These are phyloP conservation scores for Asparagopsis taxiformis DNA, from an alignment of 31 red algal genomes.

Conservation along the genomic window DNA sequence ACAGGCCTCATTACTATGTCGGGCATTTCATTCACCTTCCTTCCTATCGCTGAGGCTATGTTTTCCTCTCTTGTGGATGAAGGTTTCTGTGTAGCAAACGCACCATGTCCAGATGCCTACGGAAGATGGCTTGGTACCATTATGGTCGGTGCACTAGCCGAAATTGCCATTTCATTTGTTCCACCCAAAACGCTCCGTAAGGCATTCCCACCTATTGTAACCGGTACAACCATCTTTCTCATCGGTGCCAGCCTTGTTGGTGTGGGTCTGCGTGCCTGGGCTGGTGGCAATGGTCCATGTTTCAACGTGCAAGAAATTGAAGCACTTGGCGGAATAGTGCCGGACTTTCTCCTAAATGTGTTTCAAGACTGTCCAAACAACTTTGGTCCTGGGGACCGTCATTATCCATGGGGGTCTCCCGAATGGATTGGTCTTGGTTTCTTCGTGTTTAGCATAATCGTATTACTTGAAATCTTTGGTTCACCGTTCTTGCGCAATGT, in stretches of 20 bases:
- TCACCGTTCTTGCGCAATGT: conserved; percentile 71
- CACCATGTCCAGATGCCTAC: conserved; percentile 71
- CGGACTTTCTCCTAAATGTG: background rate
- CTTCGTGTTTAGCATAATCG: conserved; percentile 48
- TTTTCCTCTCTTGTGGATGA: conserved; percentile 12
- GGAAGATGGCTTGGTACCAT: conserved; percentile 68
- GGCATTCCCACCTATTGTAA: conserved; percentile 70
- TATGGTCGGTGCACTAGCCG: conserved; percentile 58
- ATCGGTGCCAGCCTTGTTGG: conserved; percentile 49
- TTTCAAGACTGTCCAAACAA: conserved; percentile 31
- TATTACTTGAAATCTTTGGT: conserved; percentile 73
- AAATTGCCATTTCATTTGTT: conserved; percentile 63
- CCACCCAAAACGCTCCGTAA: conserved; percentile 20
- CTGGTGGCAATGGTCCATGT: conserved; percentile 51
- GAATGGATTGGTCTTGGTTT: conserved; percentile 70
- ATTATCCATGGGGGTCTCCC: conserved; percentile 30
- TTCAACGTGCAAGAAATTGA: background rate
- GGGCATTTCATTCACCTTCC: conserved; percentile 67
- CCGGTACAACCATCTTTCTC: conserved; percentile 57
- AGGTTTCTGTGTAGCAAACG: conserved; percentile 14
- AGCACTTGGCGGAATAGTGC: background rate
- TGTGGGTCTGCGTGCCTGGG: conserved; percentile 54
- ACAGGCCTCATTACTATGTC: conserved; percentile 70
- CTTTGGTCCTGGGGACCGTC: conserved; percentile 1
- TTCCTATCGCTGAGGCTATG: conserved; percentile 64